A percentile compares a stretch with the other conserved stretches of the same genome.
These are phyloP conservation scores for Chaetomiaceae sp. DNA, from an alignment of 2,329 filamentous ascomycete species.

Conservation along the genomic window DNA sequence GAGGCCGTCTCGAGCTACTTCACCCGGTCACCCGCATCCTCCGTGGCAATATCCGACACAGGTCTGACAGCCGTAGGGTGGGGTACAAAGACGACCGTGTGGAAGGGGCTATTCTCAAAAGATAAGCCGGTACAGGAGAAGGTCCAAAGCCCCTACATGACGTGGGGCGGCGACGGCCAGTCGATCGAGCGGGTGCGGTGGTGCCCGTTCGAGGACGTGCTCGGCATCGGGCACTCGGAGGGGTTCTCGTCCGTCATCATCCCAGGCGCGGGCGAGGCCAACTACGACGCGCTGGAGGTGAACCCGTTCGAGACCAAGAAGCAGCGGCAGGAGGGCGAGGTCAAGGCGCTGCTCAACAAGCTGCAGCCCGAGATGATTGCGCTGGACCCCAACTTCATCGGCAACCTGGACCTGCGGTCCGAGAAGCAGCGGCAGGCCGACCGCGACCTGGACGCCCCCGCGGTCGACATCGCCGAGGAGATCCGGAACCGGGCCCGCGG, in stretches of 20 bases:
- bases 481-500: slow-evolving; percentile 76
- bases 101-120: slow-evolving; percentile 84
- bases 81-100: slow-evolving; percentile 84
- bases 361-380: slow-evolving; percentile 96
- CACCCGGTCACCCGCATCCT: slow-evolving; percentile 74
- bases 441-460: slow-evolving; percentile 71
- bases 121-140: slow-evolving; percentile 67
- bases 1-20: slow-evolving; percentile 81
- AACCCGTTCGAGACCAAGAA: slow-evolving; percentile 95
- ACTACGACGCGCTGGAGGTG: slow-evolving; percentile 87
- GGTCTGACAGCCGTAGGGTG: slow-evolving; percentile 85
- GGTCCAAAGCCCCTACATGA: slow-evolving; percentile 84
- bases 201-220: slow-evolving; percentile 92
- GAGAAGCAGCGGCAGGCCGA: slow-evolving; percentile 73
- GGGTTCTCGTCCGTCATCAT: slow-evolving; percentile 89
- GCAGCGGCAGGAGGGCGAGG: slow-evolving; percentile 88
- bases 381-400: slow-evolving; percentile 86
- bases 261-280: slow-evolving; percentile 92
- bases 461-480: slow-evolving; percentile 53
- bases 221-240: slow-evolving; percentile 77
- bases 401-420: slow-evolving; percentile 76
- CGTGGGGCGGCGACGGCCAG: slow-evolving; percentile 83
- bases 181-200: slow-evolving; percentile 77
- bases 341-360: slow-evolving; percentile 88
- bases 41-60: slow-evolving; percentile 82